phyloP scores from a whole-genome alignment of 129 eudicot species.

The Centella asiatica region DNA sequence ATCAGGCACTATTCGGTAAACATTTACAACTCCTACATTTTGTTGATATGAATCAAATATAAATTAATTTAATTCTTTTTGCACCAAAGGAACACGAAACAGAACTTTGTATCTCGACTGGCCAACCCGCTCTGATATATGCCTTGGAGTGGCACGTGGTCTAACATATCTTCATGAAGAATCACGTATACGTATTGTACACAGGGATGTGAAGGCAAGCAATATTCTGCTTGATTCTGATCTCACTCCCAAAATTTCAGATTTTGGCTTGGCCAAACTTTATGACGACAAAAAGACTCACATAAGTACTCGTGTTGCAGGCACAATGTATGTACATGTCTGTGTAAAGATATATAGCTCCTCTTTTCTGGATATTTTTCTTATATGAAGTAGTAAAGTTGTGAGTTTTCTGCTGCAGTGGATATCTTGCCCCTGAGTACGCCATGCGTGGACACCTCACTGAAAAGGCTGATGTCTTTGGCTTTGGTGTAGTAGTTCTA shows the following conservation, averaged over 20 bases:
- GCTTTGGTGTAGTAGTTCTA: slow-evolving; percentile 80
- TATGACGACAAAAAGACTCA: slow-evolving; percentile 81
- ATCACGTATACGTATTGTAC: slow-evolving; percentile 62
- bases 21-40: background rate
- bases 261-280: slow-evolving; percentile 83
- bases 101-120: slow-evolving; percentile 9
- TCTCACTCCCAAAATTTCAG: slow-evolving; percentile 70
- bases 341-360: background rate
- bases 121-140: slow-evolving; percentile 10
- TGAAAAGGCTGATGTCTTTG: slow-evolving; percentile 80
- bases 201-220: slow-evolving; percentile 83
- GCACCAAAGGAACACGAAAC: background rate
- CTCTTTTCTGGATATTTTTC: background rate
- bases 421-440: slow-evolving; percentile 87
- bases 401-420: slow-evolving; percentile 18
- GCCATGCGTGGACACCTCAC: slow-evolving; percentile 93
- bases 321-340: slow-evolving; percentile 54
- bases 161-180: slow-evolving; percentile 71
- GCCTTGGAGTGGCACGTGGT: slow-evolving; percentile 31
- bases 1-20: slow-evolving; percentile 49
- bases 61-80: background rate
- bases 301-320: slow-evolving; percentile 85
- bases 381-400: background rate
- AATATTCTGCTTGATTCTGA: slow-evolving; percentile 74
- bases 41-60: background rate